These are phyloP conservation scores for Colletotrichum cordylinicola DNA, from an alignment of 2,329 filamentous ascomycete species.

Conservation along the genomic window DNA sequence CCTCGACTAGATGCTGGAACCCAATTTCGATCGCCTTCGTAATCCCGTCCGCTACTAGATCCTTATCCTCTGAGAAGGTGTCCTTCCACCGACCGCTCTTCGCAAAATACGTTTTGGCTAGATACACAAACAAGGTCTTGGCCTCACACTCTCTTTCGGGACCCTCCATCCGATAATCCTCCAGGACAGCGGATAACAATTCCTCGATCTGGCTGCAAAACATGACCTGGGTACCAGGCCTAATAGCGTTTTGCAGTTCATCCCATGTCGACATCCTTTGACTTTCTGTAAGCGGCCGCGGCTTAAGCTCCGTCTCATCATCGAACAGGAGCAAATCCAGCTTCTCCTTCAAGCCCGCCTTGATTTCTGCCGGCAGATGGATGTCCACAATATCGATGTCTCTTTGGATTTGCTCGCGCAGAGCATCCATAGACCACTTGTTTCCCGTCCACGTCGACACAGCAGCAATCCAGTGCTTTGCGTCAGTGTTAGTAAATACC, in stretches of 20 bases:
- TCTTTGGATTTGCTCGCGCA: conserved; percentile 30
- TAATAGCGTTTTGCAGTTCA: conserved; percentile 25
- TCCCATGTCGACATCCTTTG: conserved; percentile 27
- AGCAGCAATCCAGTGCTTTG: conserved; percentile 21
- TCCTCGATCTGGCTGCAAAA: conserved; percentile 23
- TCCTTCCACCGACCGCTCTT: conserved; percentile 26
- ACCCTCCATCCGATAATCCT: conserved; percentile 23
- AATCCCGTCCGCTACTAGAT: conserved; percentile 25
- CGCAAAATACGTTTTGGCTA: conserved; percentile 25
- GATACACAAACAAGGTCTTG: conserved; percentile 9
- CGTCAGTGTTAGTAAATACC: not conserved
- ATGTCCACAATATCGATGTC: conserved; percentile 29
- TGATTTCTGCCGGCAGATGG: conserved; percentile 22
- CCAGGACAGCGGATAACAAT: conserved; percentile 21
- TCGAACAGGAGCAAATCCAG: conserved; percentile 18
- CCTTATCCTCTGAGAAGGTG: conserved; percentile 22
- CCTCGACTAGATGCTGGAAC: conserved; percentile 25
- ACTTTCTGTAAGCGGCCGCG: conserved; percentile 15
- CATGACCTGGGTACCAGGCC: conserved; percentile 24
- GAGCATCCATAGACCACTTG: conserved; percentile 23
- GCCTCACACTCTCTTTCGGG: conserved; percentile 20
- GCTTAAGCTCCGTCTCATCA: conserved; percentile 19
- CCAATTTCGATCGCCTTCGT: conserved; percentile 25
- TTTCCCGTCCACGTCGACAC: conserved; percentile 25
- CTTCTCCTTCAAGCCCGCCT: conserved; percentile 14